Conservation (phyloP, 2,329 filamentous ascomycete genomes). For the Colletotrichum sidae region DNA sequence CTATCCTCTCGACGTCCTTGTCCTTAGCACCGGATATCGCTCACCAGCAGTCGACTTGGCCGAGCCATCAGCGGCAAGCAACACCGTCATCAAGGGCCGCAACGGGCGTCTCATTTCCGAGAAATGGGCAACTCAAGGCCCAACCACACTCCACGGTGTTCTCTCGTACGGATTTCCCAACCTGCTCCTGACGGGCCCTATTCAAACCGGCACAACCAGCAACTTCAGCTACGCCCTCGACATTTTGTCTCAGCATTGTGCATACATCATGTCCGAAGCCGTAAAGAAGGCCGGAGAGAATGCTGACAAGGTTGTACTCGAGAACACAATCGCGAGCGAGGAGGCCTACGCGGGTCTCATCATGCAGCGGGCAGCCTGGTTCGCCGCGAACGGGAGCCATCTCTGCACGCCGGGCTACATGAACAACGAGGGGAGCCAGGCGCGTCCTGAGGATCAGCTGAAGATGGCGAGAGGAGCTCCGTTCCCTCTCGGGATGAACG, state of each 20-base stretch:
- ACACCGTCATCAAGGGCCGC: constrained; percentile 53
- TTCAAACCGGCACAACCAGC: constrained; percentile 53
- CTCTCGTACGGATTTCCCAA: constrained; percentile 64
- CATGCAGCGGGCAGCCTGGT: constrained; percentile 52
- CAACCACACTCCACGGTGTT: constrained; percentile 65
- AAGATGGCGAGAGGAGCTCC: constrained; percentile 46
- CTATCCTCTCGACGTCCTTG: constrained; percentile 57
- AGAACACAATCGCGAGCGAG: constrained; percentile 58
- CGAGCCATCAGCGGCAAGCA: constrained; percentile 39
- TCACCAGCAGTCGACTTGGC: constrained; percentile 46
- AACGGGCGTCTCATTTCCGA: constrained; percentile 56
- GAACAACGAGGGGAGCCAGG: constrained; percentile 57
- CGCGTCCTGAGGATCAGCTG: constrained; percentile 44
- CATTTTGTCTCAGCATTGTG: constrained; percentile 52
- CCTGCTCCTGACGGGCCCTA: constrained; percentile 58
- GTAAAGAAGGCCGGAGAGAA: constrained; percentile 38
- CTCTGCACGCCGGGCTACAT: constrained; percentile 67
- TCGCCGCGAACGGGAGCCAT: constrained; percentile 48
- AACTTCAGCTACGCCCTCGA: constrained; percentile 54
- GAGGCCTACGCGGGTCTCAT: constrained; percentile 58
- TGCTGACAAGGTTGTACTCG: constrained; percentile 46
- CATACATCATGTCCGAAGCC: constrained; percentile 49
- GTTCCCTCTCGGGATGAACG: constrained; percentile 47
- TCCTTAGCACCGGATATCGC: constrained; percentile 52
- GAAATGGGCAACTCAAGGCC: constrained; percentile 55